phyloP scores from a whole-genome alignment of 2,329 filamentous ascomycete species.

The Raffaelea arxii region DNA sequence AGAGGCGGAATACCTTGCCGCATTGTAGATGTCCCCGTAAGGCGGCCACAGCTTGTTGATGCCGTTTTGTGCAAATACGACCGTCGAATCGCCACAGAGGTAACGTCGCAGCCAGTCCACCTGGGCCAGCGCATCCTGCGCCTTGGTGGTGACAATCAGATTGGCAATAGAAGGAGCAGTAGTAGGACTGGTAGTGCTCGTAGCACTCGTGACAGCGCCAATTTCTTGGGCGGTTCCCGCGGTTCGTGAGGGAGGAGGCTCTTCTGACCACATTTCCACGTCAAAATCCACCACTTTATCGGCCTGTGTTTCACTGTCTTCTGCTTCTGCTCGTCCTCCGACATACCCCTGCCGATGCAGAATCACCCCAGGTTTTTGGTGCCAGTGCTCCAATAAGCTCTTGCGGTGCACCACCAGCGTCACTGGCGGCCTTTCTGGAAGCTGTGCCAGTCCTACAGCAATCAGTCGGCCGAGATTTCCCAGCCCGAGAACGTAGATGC shows the following conservation, averaged over 20 bases:
- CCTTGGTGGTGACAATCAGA: constrained; percentile 72
- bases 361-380: constrained; percentile 31
- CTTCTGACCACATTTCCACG: constrained; percentile 46
- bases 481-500: constrained; percentile 68
- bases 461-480: constrained; percentile 76
- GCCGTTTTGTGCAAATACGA: constrained; percentile 83
- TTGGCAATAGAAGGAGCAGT: constrained; percentile 44
- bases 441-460: constrained; percentile 58
- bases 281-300: constrained; percentile 28
- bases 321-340: constrained; percentile 14
- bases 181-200: constrained; percentile 15
- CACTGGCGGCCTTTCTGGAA: constrained; percentile 55
- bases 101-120: constrained; percentile 49
- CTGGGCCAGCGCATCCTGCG: constrained; percentile 55
- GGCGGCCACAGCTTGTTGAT: constrained; percentile 60
- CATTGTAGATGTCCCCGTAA: constrained; percentile 32
- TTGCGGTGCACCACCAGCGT: constrained; percentile 68
- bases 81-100: constrained; percentile 53
- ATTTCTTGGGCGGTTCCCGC: constrained; percentile 30
- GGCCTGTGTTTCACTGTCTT: no score
- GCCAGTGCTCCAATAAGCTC: constrained; percentile 39
- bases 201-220: constrained; percentile 6
- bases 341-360: constrained; percentile 15
- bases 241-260: constrained; percentile 21
- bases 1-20: constrained; percentile 25